Evolutionary conservation across 345 rosid species (phyloP).

Genomic region (Eucalyptus regnans): DNA sequence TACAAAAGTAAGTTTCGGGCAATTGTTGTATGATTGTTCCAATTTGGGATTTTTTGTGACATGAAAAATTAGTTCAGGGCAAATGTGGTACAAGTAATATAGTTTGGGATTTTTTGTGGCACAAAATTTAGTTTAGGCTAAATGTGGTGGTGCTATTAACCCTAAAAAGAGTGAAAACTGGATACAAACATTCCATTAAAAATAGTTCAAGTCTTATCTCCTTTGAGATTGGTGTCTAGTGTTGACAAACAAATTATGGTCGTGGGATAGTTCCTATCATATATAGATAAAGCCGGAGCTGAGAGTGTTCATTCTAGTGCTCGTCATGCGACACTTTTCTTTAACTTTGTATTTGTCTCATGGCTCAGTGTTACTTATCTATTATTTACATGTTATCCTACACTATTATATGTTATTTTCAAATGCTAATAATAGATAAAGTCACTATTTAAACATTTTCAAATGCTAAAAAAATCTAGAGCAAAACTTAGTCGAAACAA

Average conservation of each 20-base stretch:
- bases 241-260: background rate
- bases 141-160: background rate
- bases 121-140: background rate
- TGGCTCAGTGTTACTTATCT: fast-evolving
- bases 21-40: background rate
- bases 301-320: background rate
- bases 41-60: background rate
- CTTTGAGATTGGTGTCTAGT: background rate
- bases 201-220: background rate
- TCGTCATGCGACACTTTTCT: background rate
- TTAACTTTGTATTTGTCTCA: fast-evolving
- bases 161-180: background rate
- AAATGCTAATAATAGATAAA: background rate
- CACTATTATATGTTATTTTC: background rate
- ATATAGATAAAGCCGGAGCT: background rate
- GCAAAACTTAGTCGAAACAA: background rate
- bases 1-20: background rate
- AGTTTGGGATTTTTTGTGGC: background rate
- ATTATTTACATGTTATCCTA: no score
- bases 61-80: background rate
- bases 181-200: background rate
- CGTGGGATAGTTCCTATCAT: no score
- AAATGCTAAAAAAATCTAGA: background rate
- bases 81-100: background rate
- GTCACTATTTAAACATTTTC: background rate